Conservation (phyloP, 352 stramenopile genomes). For the Phytopythium kandeliae region DNA sequence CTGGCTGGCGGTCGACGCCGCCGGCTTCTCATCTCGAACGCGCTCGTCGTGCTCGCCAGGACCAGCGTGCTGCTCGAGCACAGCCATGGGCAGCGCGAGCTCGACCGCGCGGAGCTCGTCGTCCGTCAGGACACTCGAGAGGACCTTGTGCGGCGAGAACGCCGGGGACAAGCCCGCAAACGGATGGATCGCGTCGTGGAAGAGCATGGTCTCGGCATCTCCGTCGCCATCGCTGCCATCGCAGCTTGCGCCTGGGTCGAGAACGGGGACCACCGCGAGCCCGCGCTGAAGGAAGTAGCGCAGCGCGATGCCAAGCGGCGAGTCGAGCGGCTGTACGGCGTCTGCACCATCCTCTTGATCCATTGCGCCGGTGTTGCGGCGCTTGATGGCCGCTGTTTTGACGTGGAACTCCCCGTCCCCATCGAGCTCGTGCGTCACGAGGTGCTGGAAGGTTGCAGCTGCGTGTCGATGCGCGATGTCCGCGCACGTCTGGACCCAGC, state of each 20-base stretch:
- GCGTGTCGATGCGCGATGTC: slow-evolving; percentile 27
- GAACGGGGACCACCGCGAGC: slow-evolving; percentile 34
- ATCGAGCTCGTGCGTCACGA: slow-evolving; percentile 39
- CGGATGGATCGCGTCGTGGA: slow-evolving; percentile 32
- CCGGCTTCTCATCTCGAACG: not conserved
- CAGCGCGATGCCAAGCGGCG: slow-evolving; percentile 26
- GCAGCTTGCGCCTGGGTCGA: slow-evolving; percentile 8
- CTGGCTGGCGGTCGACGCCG: no score
- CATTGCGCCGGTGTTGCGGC: slow-evolving; percentile 1
- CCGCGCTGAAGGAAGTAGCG: slow-evolving; percentile 51
- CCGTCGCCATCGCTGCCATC: slow-evolving; percentile 7
- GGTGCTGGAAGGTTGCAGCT: slow-evolving; percentile 27
- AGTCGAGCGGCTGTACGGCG: slow-evolving; percentile 21
- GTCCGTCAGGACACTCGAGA: slow-evolving; percentile 37
- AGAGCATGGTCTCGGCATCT: slow-evolving; percentile 20
- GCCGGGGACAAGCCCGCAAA: slow-evolving; percentile 28
- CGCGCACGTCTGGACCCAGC: slow-evolving; percentile 24
- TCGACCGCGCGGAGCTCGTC: slow-evolving; percentile 36
- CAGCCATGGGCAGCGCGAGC: slow-evolving; percentile 22
- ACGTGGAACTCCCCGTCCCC: slow-evolving; percentile 21
- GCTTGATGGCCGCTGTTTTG: slow-evolving; percentile 15
- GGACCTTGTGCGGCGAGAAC: slow-evolving; percentile 36
- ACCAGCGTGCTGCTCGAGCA: not conserved
- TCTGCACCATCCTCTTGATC: not conserved
- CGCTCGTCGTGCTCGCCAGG: not conserved